Percentiles rank a stretch among this genome's conserved stretches.
Evolutionary conservation across 805 yeast species (phyloP).

Genomic region (Pichia gijzeniarum): DNA sequence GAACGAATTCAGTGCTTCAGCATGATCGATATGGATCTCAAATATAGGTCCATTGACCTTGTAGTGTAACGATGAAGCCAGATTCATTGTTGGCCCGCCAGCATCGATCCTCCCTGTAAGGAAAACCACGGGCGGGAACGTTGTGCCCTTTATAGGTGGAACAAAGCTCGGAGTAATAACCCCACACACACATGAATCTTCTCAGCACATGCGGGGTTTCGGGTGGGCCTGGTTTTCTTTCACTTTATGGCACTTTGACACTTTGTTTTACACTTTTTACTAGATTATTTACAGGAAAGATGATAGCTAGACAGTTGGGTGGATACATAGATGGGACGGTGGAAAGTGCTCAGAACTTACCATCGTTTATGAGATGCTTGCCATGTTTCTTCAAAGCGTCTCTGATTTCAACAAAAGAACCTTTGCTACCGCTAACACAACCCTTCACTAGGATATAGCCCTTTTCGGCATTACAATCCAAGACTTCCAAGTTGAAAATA

Average conservation of each 20-base stretch:
- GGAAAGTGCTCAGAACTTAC: slow-evolving; percentile 5
- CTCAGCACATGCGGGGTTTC: too few species aligned
- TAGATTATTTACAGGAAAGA: too few species aligned
- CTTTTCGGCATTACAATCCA: slow-evolving; percentile 73
- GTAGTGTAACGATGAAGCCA: slow-evolving; percentile 11
- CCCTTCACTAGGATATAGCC: slow-evolving; percentile 86
- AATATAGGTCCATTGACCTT: slow-evolving; percentile 21
- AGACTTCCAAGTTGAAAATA: slow-evolving; percentile 64
- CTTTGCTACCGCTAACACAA: slow-evolving; percentile 83
- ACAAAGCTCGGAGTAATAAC: too few species aligned
- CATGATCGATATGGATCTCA: slow-evolving; percentile 60
- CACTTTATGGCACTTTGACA: background rate
- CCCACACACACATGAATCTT: too few species aligned
- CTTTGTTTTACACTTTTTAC: background rate
- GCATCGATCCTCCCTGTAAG: too few species aligned
- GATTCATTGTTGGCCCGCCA: too few species aligned
- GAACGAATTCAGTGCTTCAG: slow-evolving; percentile 59
- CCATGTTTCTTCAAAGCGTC: slow-evolving; percentile 60
- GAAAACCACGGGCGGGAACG: too few species aligned
- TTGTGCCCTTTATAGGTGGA: too few species aligned
- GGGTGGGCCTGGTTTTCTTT: background rate
- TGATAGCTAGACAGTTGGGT: too few species aligned
- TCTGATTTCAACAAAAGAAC: slow-evolving; percentile 62
- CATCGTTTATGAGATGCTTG: slow-evolving; percentile 19
- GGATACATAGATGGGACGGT: too few species aligned